Percentiles rank a stretch among this genome's conserved stretches.
phyloP scores from a whole-genome alignment of 352 stramenopile species.

The Phytophthora pseudosyringae region DNA sequence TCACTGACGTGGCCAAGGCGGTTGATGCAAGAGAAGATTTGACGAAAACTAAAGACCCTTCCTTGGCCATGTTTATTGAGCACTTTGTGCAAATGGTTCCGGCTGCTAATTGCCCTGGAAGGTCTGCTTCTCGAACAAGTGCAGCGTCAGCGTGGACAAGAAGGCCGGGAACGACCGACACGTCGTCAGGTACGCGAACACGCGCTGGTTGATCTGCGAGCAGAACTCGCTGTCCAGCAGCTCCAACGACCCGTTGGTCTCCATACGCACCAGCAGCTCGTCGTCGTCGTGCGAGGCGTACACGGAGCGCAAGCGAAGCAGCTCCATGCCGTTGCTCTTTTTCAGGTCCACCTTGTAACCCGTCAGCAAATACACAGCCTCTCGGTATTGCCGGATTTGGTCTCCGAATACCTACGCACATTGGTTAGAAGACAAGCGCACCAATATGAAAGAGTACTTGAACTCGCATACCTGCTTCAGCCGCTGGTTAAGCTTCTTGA shows the following conservation, averaged over 20 bases:
- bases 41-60: not conserved
- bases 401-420: conserved; percentile 77
- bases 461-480: conserved; percentile 74
- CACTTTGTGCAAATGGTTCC: conserved; percentile 20
- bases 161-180: conserved; percentile 92
- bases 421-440: not conserved
- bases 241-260: conserved; percentile 73
- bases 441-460: no score
- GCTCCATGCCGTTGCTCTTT: conserved; percentile 78
- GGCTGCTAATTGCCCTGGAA: conserved; percentile 73
- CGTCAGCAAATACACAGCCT: conserved; percentile 90
- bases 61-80: conserved; percentile 8
- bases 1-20: conserved; percentile 1
- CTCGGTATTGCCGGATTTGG: conserved; percentile 89
- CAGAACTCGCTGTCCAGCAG: conserved; percentile 87
- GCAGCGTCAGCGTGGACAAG: conserved; percentile 85
- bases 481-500: conserved; percentile 87
- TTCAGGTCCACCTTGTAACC: conserved; percentile 90
- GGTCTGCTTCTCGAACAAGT: conserved; percentile 92
- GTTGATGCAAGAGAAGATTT: conserved; percentile 7
- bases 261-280: conserved; percentile 87
- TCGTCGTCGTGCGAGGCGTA: conserved; percentile 89
- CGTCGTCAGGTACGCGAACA: conserved; percentile 46
- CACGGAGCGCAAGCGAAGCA: conserved; percentile 79
- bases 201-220: conserved; percentile 55